A percentile compares a stretch with the other conserved stretches of the same genome.
These are phyloP conservation scores for Endotrypanum monterogeii DNA, from an alignment of 208 protist genomes.

Conservation along the genomic window DNA sequence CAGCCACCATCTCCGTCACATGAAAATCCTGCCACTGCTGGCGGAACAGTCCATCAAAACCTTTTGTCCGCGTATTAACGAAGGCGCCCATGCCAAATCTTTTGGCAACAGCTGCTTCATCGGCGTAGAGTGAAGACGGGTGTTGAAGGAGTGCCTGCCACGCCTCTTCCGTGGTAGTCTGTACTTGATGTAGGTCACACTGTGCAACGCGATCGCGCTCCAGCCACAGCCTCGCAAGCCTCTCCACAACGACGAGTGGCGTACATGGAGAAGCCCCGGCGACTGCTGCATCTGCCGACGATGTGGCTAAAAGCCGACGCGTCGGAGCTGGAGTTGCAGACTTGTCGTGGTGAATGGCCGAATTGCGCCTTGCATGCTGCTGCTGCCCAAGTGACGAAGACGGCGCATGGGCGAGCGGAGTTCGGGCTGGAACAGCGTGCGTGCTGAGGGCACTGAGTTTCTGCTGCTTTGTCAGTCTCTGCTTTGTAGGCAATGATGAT, in stretches of 20 bases:
- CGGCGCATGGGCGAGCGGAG: neutral
- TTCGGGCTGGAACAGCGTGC: neutral
- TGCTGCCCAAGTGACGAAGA: neutral
- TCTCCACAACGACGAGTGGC: constrained; percentile 31
- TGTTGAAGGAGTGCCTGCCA: constrained; percentile 33
- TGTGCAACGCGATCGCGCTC: constrained; percentile 6
- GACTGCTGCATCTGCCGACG: neutral
- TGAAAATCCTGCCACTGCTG: constrained; percentile 81
- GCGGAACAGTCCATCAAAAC: constrained; percentile 70
- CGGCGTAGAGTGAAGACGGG: constrained; percentile 40
- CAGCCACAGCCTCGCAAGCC: constrained; percentile 19
- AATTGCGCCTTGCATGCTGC: neutral
- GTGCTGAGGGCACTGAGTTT: constrained; percentile 14
- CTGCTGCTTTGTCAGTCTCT: neutral
- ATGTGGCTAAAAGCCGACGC: neutral
- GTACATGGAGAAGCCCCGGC: constrained; percentile 16
- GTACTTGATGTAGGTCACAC: constrained; percentile 4
- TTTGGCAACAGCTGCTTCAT: constrained; percentile 59
- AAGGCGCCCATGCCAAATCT: constrained; percentile 82
- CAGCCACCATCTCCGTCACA: constrained; percentile 69
- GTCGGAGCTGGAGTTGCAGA: neutral
- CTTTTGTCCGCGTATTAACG: constrained; percentile 32
- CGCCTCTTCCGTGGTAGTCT: constrained; percentile 13
- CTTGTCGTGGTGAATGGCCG: neutral
- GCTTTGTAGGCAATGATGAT: neutral